Percentiles rank a stretch among this genome's conserved stretches.
Evolutionary conservation across 129 eudicot genomes (phyloP).

Genomic region (Flaveria ramosissima): DNA sequence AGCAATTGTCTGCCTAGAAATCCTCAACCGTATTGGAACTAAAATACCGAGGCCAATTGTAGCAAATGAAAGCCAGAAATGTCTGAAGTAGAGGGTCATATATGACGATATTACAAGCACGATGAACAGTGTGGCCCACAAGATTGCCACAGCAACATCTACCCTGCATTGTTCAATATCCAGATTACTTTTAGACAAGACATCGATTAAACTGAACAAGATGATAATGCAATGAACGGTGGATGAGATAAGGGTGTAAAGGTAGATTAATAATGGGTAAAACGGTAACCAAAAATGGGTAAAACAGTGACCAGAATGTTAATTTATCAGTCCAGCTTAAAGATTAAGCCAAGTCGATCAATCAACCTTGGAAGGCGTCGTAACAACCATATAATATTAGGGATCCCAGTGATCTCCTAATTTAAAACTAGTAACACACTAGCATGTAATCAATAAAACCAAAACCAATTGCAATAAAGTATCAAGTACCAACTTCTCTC

Average conservation of each 20-base stretch:
- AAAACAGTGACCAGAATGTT: background rate
- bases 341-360: background rate
- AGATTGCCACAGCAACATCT: conserved; percentile 69
- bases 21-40: conserved; percentile 61
- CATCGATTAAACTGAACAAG: background rate
- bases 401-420: background rate
- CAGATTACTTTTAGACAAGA: background rate
- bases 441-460: conserved; percentile 7
- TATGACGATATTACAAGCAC: conserved; percentile 58
- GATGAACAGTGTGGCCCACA: conserved; percentile 49
- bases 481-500: background rate
- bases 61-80: conserved; percentile 62
- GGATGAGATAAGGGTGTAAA: background rate
- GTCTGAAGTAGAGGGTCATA: conserved; percentile 55
- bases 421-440: background rate
- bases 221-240: background rate
- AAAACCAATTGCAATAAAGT: background rate
- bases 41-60: conserved; percentile 49
- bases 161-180: conserved; percentile 48
- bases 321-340: background rate
- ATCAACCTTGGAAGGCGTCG: background rate
- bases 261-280: background rate
- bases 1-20: conserved; percentile 59
- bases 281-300: background rate
- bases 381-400: background rate